These are phyloP conservation scores for Mrakia frigida DNA, from an alignment of 768 basidiomycete genomes.

Conservation along the genomic window DNA sequence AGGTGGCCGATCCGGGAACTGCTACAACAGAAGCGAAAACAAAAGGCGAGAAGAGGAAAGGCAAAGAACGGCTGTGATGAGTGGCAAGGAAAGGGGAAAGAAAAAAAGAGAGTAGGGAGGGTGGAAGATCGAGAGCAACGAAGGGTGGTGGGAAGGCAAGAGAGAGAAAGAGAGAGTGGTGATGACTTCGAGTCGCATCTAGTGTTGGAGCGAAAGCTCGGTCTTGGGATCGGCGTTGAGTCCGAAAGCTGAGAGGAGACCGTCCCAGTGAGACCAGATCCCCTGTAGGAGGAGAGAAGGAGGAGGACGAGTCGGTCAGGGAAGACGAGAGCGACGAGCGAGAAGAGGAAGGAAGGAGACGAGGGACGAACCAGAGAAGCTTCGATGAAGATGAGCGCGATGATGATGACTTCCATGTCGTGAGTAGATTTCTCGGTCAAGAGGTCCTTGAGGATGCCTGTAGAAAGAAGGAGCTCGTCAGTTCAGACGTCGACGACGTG, in stretches of 20 bases:
- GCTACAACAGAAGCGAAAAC: background rate
- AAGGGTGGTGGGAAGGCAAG: background rate
- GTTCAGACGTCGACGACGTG: background rate
- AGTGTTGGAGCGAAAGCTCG: background rate
- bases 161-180: too few relatives aligned
- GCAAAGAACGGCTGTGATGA: too few relatives aligned
- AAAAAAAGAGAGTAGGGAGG: background rate
- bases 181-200: background rate
- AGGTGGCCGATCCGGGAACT: too few relatives aligned
- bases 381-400: constrained; percentile 14
- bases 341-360: background rate
- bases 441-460: constrained; percentile 22
- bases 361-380: background rate
- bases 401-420: constrained; percentile 24
- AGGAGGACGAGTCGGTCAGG: background rate
- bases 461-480: background rate
- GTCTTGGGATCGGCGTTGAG: background rate
- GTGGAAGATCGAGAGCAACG: background rate
- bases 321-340: background rate
- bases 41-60: background rate
- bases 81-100: background rate
- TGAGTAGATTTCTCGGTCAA: constrained; percentile 8
- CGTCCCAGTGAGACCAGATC: constrained; percentile 19
- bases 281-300: background rate
- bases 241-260: constrained; percentile 1